Base-by-base conservation (phyloP, 768 basidiomycete species). In the Phanerochaete sordida region DNA sequence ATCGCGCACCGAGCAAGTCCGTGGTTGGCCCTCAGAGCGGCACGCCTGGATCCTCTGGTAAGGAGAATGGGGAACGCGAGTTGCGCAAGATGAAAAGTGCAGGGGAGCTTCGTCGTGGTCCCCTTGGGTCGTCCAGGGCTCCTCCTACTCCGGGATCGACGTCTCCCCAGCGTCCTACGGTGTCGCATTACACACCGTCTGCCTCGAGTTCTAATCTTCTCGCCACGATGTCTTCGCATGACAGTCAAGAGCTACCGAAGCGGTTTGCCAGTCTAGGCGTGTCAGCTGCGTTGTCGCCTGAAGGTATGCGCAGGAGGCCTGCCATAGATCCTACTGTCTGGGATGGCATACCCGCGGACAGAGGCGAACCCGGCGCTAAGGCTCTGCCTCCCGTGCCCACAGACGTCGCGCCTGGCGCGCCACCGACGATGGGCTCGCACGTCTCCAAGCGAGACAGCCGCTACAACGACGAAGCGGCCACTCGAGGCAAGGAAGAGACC, bases 1-100 rank as follows among this genome's bases (percentile, higher is more conserved):
- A 55, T 30, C 67, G 71, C 47, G 62, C 53, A 48, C 62, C 43
- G 54, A 63, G 59, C 66, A 66, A 62, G 48, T 63, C 65, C 64
- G 62, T 59, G 35, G 43, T 54, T 48, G 47, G 35, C 46, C 30
- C 43, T 44, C 39, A 43, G 39, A 45, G 46, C 30, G 58, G 49
- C n/a, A 19, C 60, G 44, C 3, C n/a, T 1, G 54, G 47, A 13
- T 26, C 60, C 21, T 43, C 23, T 35, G 62, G 59, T 24, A 65
- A 51, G 35, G 61, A 61, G 7, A 24, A 53, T 24, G 33, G 45
- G 28, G 84, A 86, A 63, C 84, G 75, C 51, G 88, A 91, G 68
- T 70, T 91, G 46, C 84, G 90, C 61, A 87, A 84, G 70, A 92
- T 93, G 91, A 92, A 91, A 75, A 92, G 91, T 71, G 91, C 91